Evolutionary conservation across 768 basidiomycete species (phyloP).

Genomic region (Cystofilobasidium bisporidii): DNA sequence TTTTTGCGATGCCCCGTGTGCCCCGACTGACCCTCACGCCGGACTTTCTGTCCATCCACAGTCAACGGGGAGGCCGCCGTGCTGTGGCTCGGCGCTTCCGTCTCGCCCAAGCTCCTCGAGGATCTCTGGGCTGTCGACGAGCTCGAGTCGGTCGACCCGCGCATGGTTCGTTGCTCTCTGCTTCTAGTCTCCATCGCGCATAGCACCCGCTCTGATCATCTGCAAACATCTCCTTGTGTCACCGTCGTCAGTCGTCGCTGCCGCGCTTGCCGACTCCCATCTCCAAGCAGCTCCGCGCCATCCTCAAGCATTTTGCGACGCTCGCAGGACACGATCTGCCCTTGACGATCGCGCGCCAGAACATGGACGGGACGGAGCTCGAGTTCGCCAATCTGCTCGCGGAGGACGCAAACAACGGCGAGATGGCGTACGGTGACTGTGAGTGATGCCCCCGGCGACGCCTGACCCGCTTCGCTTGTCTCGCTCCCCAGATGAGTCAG

Average conservation of each 20-base stretch:
- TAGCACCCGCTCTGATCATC: too few relatives aligned
- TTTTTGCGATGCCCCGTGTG: too few relatives aligned
- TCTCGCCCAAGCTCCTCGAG: conserved; percentile 66
- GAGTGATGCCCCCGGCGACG: background rate
- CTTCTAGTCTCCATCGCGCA: background rate
- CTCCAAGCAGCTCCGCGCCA: conserved; percentile 74
- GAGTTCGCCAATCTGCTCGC: conserved; percentile 96
- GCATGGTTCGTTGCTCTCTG: conserved; percentile 49
- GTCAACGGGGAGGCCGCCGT: conserved; percentile 82
- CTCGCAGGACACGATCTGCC: conserved; percentile 42
- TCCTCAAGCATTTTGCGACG: conserved; percentile 58
- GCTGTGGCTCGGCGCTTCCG: conserved; percentile 78
- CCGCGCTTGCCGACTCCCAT: conserved; percentile 63
- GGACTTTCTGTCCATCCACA: conserved; percentile 38
- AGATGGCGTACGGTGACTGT: conserved; percentile 4
- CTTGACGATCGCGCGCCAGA: conserved; percentile 72
- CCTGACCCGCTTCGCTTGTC: too few relatives aligned
- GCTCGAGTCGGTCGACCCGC: conserved; percentile 55
- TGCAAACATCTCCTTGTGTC: too few relatives aligned
- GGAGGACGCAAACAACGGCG: conserved; percentile 52
- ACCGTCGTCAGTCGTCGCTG: conserved; percentile 50
- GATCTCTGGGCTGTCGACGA: conserved; percentile 83
- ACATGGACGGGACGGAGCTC: conserved; percentile 82
- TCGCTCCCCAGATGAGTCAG: too few relatives aligned
- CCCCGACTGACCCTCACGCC: background rate